These are phyloP conservation scores for Botrytis cinerea DNA, from an alignment of 2,329 filamentous ascomycete genomes.

Conservation along the genomic window DNA sequence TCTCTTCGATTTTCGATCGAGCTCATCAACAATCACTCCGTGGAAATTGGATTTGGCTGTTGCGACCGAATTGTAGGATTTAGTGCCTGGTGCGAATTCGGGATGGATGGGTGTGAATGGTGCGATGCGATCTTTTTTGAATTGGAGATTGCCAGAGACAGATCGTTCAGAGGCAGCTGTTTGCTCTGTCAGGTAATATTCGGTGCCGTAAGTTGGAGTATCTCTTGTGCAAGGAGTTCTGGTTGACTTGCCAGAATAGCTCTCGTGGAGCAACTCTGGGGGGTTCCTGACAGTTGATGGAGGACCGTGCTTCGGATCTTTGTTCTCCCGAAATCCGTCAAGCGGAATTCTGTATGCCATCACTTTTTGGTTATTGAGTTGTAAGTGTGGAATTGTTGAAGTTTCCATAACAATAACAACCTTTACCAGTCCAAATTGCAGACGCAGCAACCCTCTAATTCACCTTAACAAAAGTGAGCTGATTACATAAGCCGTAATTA, in stretches of 20 bases:
- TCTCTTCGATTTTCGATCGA: neutral
- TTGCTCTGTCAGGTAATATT: neutral
- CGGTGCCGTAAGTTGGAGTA: neutral
- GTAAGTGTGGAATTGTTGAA: neutral
- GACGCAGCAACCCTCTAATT: neutral
- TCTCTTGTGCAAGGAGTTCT: neutral
- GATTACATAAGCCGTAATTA: neutral
- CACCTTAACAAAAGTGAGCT: neutral
- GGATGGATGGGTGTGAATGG: neutral
- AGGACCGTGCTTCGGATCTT: constrained; percentile 2
- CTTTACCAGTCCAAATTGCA: neutral
- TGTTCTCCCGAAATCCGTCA: neutral
- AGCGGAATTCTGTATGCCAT: neutral
- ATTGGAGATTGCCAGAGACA: neutral
- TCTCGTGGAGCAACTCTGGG: neutral
- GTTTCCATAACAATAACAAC: neutral
- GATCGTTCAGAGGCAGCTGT: neutral
- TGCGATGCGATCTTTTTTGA: neutral
- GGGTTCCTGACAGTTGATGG: neutral
- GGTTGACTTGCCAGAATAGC: neutral
- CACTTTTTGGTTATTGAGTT: neutral
- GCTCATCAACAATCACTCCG: neutral
- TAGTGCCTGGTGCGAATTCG: neutral
- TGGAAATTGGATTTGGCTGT: neutral
- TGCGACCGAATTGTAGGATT: neutral